Conservation (phyloP, 164 flowering plant species). For the Tetrastigma voinierianum region DNA sequence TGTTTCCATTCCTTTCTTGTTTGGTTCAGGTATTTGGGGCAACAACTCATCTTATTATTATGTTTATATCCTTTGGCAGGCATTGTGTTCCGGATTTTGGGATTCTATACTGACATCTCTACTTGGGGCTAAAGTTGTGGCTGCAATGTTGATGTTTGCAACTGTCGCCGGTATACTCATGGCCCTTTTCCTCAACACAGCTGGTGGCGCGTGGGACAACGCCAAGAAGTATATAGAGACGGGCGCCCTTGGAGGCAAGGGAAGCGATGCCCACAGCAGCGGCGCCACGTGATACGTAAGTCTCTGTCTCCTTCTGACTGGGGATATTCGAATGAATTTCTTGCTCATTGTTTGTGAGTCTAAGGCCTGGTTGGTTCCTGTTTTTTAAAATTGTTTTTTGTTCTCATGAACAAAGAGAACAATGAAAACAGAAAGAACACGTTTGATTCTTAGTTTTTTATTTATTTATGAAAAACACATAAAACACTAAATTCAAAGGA, state of each 20-base stretch:
- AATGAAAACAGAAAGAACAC: no score
- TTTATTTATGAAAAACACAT: no score
- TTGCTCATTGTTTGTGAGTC: no score
- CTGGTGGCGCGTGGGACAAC: conserved; percentile 99
- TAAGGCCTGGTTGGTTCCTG: no score
- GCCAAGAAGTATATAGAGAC: conserved; percentile 98
- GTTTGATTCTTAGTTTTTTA: no score
- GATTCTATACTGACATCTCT: conserved; percentile 80
- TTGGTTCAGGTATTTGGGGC: not conserved
- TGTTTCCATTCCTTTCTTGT: not conserved
- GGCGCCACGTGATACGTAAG: conserved; percentile 98
- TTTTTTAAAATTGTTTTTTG: no score
- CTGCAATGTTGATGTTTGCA: conserved; percentile 93
- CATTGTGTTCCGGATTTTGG: conserved; percentile 72
- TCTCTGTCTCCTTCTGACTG: not conserved
- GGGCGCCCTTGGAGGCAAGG: conserved; percentile 97
- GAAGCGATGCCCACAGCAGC: conserved; percentile 97
- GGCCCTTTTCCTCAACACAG: conserved; percentile 97
- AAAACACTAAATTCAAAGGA: no score
- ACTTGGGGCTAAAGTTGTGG: conserved; percentile 97
- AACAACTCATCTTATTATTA: not conserved
- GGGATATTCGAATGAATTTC: no score
- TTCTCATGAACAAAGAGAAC: no score
- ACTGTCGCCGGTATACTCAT: conserved; percentile 95
- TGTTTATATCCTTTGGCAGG: conserved; percentile 50